A percentile compares a stretch with the other conserved stretches of the same genome.
These are phyloP conservation scores for Oryza punctata DNA, from an alignment of 176 grass and related monocot genomes.

Conservation along the genomic window DNA sequence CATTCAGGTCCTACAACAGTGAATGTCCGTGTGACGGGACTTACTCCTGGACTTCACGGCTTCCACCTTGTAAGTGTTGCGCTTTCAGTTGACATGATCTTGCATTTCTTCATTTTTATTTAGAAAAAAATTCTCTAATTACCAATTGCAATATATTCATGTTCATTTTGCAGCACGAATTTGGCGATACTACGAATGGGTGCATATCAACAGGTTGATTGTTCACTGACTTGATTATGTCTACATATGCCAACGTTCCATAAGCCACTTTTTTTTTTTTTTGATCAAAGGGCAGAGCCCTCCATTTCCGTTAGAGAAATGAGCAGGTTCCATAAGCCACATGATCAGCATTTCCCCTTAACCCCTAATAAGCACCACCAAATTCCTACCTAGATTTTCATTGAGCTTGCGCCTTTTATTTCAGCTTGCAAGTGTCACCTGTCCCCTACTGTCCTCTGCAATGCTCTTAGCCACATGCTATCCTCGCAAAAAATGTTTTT, in stretches of 20 bases:
- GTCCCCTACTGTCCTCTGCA: neutral
- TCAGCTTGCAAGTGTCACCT: neutral
- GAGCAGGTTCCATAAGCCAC: neutral
- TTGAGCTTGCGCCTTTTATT: neutral
- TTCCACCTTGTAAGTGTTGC: conserved; percentile 78
- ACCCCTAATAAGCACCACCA: neutral
- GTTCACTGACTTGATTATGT: neutral
- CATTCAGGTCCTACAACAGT: conserved; percentile 87
- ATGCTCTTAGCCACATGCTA: neutral
- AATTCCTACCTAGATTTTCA: neutral
- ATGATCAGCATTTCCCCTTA: neutral
- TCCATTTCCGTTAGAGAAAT: too few species aligned
- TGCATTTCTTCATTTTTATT: neutral
- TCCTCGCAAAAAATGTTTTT: too few species aligned
- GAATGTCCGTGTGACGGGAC: conserved; percentile 70
- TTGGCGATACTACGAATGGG: conserved; percentile 87
- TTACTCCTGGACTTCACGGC: conserved; percentile 73
- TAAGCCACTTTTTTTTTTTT: too few species aligned
- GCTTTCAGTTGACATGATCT: neutral
- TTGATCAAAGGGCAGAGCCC: too few species aligned
- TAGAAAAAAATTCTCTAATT: neutral
- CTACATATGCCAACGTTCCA: neutral
- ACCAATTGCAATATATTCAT: neutral
- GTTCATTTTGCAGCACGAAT: conserved; percentile 69
- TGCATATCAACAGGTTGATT: conserved; percentile 91